Percentiles rank a stretch among this genome's conserved stretches.
Conservation (phyloP, 2,329 filamentous ascomycete genomes). For the Calonectria montana region DNA sequence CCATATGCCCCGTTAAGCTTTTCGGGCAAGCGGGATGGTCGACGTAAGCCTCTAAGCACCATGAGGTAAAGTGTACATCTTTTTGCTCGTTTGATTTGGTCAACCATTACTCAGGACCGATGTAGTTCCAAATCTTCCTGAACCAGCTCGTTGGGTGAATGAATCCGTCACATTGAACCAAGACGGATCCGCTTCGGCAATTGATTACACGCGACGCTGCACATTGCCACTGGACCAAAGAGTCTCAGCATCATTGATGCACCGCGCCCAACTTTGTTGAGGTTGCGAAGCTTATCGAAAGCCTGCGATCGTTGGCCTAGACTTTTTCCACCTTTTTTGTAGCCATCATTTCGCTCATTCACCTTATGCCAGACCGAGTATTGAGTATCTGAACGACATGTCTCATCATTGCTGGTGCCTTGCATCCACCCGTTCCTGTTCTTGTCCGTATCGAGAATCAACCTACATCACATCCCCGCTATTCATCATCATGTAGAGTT, state of each 20-base stretch:
- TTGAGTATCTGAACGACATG: not conserved
- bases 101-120: too few relatives aligned
- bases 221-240: not conserved
- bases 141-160: not conserved
- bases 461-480: not conserved
- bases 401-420: not conserved
- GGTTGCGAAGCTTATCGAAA: too few relatives aligned
- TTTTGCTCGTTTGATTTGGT: not conserved
- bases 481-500: too few relatives aligned
- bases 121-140: too few relatives aligned
- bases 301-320: not conserved
- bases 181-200: not conserved
- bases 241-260: not conserved
- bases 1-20: too few relatives aligned
- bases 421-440: too few relatives aligned
- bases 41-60: too few relatives aligned
- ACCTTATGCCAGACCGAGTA: not conserved
- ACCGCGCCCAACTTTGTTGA: not conserved
- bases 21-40: too few relatives aligned
- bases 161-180: too few relatives aligned
- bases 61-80: too few relatives aligned
- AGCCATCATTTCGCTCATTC: not conserved
- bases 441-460: too few relatives aligned
- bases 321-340: not conserved
- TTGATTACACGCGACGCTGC: not conserved